phyloP scores from a whole-genome alignment of 2,329 filamentous ascomycete genomes.

The Venturia nashicola region DNA sequence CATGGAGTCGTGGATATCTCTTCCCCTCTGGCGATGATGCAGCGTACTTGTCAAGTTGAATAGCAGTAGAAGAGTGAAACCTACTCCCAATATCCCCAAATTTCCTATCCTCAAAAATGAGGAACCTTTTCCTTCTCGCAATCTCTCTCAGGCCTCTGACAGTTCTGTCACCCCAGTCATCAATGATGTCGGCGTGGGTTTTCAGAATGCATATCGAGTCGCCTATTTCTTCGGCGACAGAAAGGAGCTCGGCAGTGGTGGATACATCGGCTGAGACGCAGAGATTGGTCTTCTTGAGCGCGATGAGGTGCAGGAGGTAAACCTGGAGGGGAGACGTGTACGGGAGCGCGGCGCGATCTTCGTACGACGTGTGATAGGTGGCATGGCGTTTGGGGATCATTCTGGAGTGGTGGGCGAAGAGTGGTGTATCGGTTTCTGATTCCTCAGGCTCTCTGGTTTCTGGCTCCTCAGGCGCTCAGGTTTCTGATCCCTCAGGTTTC shows the following conservation, averaged over 20 bases:
- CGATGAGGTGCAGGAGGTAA: constrained; percentile 36
- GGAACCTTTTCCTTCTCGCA: constrained; percentile 35
- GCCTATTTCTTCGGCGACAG: constrained; percentile 45
- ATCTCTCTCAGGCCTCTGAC: constrained; percentile 36
- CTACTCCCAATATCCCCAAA: constrained; percentile 44
- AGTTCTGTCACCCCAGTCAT: constrained; percentile 46
- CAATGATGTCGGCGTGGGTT: constrained; percentile 49
- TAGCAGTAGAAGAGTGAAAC: constrained; percentile 12
- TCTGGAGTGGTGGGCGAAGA: not conserved
- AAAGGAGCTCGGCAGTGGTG: constrained; percentile 41
- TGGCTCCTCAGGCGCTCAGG: too few relatives aligned
- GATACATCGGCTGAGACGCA: constrained; percentile 46
- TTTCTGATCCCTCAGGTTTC: too few relatives aligned
- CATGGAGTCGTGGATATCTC: not conserved
- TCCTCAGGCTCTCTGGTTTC: too few relatives aligned
- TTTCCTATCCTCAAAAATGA: constrained; percentile 44
- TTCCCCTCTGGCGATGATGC: not conserved
- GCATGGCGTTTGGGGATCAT: constrained; percentile 1
- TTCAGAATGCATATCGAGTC: constrained; percentile 49
- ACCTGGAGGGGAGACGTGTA: constrained; percentile 32
- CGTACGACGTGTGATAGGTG: constrained; percentile 22
- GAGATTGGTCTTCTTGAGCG: constrained; percentile 38
- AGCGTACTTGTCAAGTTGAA: not conserved
- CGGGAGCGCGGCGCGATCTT: constrained; percentile 30
- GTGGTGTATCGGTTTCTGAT: too few relatives aligned